Conservation (phyloP, 2,329 filamentous ascomycete species). For the Cordyceps pruinosa region DNA sequence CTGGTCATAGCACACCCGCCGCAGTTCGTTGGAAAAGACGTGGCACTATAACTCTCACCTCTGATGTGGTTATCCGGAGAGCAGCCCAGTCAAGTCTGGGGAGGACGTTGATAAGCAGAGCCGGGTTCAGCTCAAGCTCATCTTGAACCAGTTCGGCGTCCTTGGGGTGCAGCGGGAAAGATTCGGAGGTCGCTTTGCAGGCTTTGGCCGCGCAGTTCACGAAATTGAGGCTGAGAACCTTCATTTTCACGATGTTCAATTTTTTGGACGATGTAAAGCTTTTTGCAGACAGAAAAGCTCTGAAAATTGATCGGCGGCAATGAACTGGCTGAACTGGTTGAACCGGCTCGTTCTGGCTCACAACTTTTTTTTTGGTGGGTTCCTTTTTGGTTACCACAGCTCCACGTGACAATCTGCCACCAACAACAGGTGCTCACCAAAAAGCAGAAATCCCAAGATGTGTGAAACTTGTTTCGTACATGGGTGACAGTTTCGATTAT, state of each 20-base stretch:
- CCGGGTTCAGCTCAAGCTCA: conserved; percentile 72
- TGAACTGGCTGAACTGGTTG: background rate
- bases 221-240: conserved; percentile 93
- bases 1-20: too few species aligned
- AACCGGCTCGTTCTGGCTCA: too few species aligned
- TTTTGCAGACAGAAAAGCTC: background rate
- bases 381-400: conserved; percentile 13
- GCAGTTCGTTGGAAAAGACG: too few species aligned
- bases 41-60: conserved; percentile 60
- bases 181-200: conserved; percentile 73
- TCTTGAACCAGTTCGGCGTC: conserved; percentile 88
- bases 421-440: background rate
- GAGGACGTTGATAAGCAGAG: conserved; percentile 77
- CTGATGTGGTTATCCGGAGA: conserved; percentile 64
- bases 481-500: background rate
- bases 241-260: conserved; percentile 53
- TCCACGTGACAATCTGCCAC: conserved; percentile 24
- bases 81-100: conserved; percentile 85
- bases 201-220: conserved; percentile 91
- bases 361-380: conserved; percentile 24
- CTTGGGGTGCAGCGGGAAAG: conserved; percentile 86
- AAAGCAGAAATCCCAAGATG: too few species aligned
- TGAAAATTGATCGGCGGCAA: too few species aligned
- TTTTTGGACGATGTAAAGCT: too few species aligned
- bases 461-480: background rate